These are phyloP conservation scores for Ceratobasidium sp. DNA, from an alignment of 1,284 basidiomycete species.

Conservation along the genomic window DNA sequence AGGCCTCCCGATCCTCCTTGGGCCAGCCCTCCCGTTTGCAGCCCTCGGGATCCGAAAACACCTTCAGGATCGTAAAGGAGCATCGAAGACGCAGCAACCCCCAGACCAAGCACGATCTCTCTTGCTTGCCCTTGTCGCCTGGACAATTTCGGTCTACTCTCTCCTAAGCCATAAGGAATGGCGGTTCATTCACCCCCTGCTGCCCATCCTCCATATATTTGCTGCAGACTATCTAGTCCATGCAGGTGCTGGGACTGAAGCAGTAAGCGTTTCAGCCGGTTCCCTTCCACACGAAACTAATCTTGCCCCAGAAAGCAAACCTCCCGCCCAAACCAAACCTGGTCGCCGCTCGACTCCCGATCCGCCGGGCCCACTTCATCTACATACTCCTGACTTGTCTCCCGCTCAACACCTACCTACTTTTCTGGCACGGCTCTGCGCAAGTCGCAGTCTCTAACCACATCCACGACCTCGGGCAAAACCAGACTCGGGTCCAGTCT, in stretches of 20 bases:
- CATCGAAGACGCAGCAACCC: slow-evolving; percentile 15
- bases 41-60: slow-evolving; percentile 57
- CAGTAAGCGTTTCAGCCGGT: slow-evolving; percentile 3
- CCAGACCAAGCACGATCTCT: not conserved
- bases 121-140: slow-evolving; percentile 62
- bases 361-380: slow-evolving; percentile 52
- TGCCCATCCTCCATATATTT: slow-evolving; percentile 85
- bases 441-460: slow-evolving; percentile 77
- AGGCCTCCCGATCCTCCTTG: slow-evolving; percentile 81
- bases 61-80: slow-evolving; percentile 9
- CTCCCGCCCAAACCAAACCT: slow-evolving; percentile 35
- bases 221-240: slow-evolving; percentile 75
- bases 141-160: slow-evolving; percentile 79
- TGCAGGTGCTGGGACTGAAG: slow-evolving; percentile 40
- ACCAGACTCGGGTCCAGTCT: slow-evolving; percentile 54
- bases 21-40: slow-evolving; percentile 74
- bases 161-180: slow-evolving; percentile 92
- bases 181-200: slow-evolving; percentile 91
- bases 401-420: slow-evolving; percentile 69
- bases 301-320: slow-evolving; percentile 39
- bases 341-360: slow-evolving; percentile 44
- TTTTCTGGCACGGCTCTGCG: slow-evolving; percentile 74
- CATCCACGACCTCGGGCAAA: slow-evolving; percentile 51
- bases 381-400: slow-evolving; percentile 60
- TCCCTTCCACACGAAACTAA: slow-evolving; percentile 39